Conservation (phyloP, 345 rosid genomes). For the Toxicodendron radicans region DNA sequence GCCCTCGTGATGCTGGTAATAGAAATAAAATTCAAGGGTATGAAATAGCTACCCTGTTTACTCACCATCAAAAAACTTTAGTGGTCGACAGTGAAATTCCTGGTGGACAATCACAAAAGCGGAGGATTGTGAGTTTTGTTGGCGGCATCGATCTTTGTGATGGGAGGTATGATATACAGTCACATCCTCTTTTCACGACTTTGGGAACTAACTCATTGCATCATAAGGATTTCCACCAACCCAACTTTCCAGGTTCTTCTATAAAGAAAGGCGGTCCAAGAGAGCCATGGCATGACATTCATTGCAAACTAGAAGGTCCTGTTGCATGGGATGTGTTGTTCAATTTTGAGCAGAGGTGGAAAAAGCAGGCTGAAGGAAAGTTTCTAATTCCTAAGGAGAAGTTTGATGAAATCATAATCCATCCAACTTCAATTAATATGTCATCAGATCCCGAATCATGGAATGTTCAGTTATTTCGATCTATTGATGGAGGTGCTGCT, state of each 20-base stretch:
- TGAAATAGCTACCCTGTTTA: conserved; percentile 51
- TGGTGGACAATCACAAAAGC: conserved; percentile 17
- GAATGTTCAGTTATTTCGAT: conserved; percentile 71
- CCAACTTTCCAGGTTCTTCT: conserved; percentile 59
- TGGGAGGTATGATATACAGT: conserved; percentile 76
- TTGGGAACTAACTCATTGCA: conserved; percentile 38
- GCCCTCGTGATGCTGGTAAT: conserved; percentile 63
- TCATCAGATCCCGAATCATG: conserved; percentile 38
- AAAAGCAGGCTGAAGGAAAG: conserved; percentile 42
- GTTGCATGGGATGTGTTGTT: conserved; percentile 85
- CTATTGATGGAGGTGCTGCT: conserved; percentile 60
- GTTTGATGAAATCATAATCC: conserved; percentile 27
- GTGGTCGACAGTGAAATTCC: conserved; percentile 58
- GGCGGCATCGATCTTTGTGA: conserved; percentile 94
- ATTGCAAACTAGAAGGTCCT: conserved; percentile 84
- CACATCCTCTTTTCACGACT: conserved; percentile 70
- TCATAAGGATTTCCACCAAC: conserved; percentile 77
- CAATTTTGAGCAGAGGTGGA: conserved; percentile 94
- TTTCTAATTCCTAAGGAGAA: conserved; percentile 32
- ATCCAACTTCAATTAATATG: conserved; percentile 23
- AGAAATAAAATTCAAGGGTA: conserved; percentile 46
- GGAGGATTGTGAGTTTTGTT: conserved; percentile 69
- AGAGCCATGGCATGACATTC: conserved; percentile 97
- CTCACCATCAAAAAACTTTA: conserved; percentile 80
- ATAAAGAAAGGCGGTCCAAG: conserved; percentile 83